Evolutionary conservation across 306 rosid genomes (phyloP).

Genomic region (Inga laurina): DNA sequence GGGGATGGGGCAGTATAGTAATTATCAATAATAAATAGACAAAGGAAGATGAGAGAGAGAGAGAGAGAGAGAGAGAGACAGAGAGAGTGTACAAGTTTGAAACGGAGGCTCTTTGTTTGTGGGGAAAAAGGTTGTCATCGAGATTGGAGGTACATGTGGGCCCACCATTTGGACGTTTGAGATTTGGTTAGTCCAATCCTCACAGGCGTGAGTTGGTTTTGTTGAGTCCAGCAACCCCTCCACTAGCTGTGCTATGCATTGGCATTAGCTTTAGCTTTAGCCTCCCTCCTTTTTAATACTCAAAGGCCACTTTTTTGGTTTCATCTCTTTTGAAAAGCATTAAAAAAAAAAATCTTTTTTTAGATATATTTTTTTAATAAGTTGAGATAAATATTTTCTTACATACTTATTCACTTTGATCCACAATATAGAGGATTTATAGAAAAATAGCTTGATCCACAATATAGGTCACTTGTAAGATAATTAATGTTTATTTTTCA

Average conservation of each 20-base stretch:
- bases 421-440: no score
- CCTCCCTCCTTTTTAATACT: neutral
- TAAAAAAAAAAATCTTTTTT: no score
- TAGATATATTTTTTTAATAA: no score
- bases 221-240: slow-evolving; percentile 5
- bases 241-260: neutral
- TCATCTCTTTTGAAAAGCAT: neutral
- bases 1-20: neutral
- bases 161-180: neutral
- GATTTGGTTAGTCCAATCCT: neutral
- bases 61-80: neutral
- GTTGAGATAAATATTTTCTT: no score
- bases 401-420: no score
- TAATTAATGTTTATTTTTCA: no score
- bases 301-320: neutral
- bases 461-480: no score
- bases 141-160: neutral
- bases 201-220: neutral
- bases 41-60: neutral
- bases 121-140: neutral
- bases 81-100: slow-evolving; percentile 12
- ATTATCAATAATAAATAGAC: neutral
- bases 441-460: no score
- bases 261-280: neutral
- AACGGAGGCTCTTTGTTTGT: neutral